phyloP scores from a whole-genome alignment of 2,329 filamentous ascomycete species.

The Monosporascus sp. region DNA sequence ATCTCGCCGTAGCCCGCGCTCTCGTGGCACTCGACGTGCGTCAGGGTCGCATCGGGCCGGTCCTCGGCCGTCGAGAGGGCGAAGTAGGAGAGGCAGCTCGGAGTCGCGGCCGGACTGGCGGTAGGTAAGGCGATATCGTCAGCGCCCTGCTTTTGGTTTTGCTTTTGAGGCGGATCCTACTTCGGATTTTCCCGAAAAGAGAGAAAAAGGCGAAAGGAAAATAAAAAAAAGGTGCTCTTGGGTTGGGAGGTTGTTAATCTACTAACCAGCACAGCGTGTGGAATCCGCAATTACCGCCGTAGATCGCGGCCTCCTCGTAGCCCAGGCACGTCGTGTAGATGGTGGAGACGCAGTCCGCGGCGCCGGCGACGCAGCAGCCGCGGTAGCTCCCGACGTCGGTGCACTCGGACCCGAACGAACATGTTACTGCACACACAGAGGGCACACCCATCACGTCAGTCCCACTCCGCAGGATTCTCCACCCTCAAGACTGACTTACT shows the following conservation, averaged over 20 bases:
- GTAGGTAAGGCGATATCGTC: background rate
- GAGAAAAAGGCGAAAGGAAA: background rate
- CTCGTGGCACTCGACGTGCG: slow-evolving; percentile 20
- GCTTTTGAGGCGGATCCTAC: too few relatives aligned
- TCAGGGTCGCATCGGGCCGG: slow-evolving; percentile 16
- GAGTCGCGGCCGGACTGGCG: slow-evolving; percentile 13
- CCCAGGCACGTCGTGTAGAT: slow-evolving; percentile 24
- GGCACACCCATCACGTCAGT: background rate
- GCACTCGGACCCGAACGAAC: slow-evolving; percentile 21
- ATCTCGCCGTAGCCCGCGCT: slow-evolving; percentile 19
- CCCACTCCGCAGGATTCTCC: background rate
- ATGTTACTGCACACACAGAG: slow-evolving; percentile 21
- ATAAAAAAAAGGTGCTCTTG: background rate
- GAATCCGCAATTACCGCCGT: slow-evolving; percentile 14
- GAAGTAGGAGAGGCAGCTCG: slow-evolving; percentile 22
- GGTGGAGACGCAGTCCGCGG: slow-evolving; percentile 17
- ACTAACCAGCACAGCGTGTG: slow-evolving; percentile 27
- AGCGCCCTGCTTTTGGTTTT: too few relatives aligned
- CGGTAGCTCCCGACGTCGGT: slow-evolving; percentile 21
- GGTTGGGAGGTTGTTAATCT: too few relatives aligned
- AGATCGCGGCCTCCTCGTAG: slow-evolving; percentile 10
- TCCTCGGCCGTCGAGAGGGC: slow-evolving; percentile 13
- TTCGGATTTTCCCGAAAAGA: too few relatives aligned
- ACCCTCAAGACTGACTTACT: slow-evolving; percentile 12
- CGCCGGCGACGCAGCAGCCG: slow-evolving; percentile 21